Evolutionary conservation across 2,329 filamentous ascomycete genomes (phyloP).

Genomic region (Coniochaeta hoffmannii): DNA sequence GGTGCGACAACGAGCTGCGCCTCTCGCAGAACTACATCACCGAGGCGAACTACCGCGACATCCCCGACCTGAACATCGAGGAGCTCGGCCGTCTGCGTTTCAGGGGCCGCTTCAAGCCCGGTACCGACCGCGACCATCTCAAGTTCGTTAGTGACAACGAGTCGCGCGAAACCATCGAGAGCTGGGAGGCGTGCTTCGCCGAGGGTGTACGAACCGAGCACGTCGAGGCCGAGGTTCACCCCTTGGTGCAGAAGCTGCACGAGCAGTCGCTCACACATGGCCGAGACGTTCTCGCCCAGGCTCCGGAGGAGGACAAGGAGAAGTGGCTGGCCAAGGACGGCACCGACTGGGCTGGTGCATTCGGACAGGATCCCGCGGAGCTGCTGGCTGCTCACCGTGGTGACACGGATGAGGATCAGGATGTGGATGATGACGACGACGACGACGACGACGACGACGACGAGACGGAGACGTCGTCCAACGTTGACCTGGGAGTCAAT

Average conservation of each 20-base stretch:
- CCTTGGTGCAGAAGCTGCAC: constrained; percentile 66
- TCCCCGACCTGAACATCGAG: constrained; percentile 69
- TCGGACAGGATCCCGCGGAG: constrained; percentile 65
- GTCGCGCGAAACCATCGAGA: constrained; percentile 85
- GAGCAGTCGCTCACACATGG: constrained; percentile 73
- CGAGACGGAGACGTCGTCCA: constrained; percentile 24
- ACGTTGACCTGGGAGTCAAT: constrained; percentile 50
- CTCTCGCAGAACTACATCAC: constrained; percentile 92
- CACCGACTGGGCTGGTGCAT: constrained; percentile 80
- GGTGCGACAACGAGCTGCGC: constrained; percentile 64
- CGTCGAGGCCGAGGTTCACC: constrained; percentile 67
- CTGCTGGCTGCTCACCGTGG: constrained; percentile 27
- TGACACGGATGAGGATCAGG: constrained; percentile 29
- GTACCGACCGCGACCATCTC: constrained; percentile 80
- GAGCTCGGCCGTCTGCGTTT: constrained; percentile 80
- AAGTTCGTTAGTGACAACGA: constrained; percentile 81
- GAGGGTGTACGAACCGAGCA: constrained; percentile 73
- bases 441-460: constrained; percentile 23
- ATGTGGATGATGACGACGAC: constrained; percentile 30
- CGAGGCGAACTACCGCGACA: constrained; percentile 59
- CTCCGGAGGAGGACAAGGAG: constrained; percentile 62
- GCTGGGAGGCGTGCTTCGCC: constrained; percentile 84
- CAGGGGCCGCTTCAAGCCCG: constrained; percentile 75
- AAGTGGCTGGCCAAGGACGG: constrained; percentile 76
- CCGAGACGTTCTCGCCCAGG: constrained; percentile 70